Evolutionary conservation across 2,329 filamentous ascomycete genomes (phyloP).

Genomic region (Alternaria rosae): DNA sequence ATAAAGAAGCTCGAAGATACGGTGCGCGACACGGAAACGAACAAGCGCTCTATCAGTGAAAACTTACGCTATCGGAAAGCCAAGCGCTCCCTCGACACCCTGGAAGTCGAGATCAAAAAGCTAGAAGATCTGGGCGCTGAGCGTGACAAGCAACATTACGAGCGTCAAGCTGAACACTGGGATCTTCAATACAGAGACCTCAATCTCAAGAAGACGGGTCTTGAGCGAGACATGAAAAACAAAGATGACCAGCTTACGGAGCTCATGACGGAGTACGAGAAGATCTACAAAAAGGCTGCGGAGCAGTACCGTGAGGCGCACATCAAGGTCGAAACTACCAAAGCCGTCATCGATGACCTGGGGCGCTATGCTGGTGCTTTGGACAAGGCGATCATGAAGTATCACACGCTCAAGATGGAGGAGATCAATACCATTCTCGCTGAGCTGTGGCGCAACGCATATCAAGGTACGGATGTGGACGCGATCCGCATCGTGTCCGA

Average conservation of each 20-base stretch:
- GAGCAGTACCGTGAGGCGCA: conserved; percentile 84
- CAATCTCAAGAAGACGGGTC: conserved; percentile 73
- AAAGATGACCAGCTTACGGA: conserved; percentile 82
- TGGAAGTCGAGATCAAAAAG: conserved; percentile 74
- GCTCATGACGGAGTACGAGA: conserved; percentile 80
- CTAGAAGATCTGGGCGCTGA: conserved; percentile 82
- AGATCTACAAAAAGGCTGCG: conserved; percentile 84
- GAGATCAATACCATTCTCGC: conserved; percentile 95
- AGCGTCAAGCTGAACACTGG: conserved; percentile 71
- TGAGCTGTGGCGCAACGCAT: conserved; percentile 96
- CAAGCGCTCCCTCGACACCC: conserved; percentile 69
- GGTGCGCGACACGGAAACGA: conserved; percentile 79
- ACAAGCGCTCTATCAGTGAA: conserved; percentile 85
- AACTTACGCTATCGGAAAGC: conserved; percentile 87
- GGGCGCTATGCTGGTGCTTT: conserved; percentile 82
- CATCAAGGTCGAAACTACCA: conserved; percentile 89
- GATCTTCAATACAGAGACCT: conserved; percentile 74
- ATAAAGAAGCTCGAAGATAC: conserved; percentile 81
- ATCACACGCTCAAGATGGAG: conserved; percentile 95
- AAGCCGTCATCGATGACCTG: conserved; percentile 90
- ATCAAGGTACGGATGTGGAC: conserved; percentile 96
- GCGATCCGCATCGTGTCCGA: conserved; percentile 95
- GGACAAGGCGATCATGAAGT: conserved; percentile 97
- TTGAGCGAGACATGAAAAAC: conserved; percentile 80
- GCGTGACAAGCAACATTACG: conserved; percentile 79